phyloP scores from a whole-genome alignment of 2,329 filamentous ascomycete species.

The Ceratocystis albifundus region DNA sequence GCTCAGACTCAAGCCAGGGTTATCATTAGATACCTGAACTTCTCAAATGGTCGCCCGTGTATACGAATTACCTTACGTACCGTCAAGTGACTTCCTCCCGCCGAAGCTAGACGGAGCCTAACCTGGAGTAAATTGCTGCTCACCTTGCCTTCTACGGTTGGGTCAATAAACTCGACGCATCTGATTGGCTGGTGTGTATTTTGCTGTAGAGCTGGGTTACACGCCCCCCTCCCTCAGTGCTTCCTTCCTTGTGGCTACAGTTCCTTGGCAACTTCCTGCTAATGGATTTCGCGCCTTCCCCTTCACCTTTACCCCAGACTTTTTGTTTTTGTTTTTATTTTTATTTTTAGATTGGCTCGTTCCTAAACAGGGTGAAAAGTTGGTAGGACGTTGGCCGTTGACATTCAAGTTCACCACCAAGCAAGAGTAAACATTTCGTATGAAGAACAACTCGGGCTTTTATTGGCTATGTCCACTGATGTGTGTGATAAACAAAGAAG shows the following conservation, averaged over 20 bases:
- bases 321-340: no score
- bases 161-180: neutral
- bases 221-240: conserved; percentile 3
- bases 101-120: neutral
- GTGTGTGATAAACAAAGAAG: neutral
- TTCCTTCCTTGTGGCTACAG: conserved; percentile 16
- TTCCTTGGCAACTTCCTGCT: conserved; percentile 9
- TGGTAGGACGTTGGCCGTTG: conserved; percentile 1
- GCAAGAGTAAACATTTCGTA: neutral
- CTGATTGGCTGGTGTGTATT: neutral
- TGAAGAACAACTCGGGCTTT: neutral
- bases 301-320: conserved; percentile 4
- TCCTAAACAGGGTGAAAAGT: neutral
- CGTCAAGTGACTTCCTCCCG: conserved; percentile 3
- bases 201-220: neutral
- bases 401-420: neutral
- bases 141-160: neutral
- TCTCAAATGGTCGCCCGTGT: neutral
- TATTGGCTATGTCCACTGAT: neutral
- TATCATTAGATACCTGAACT: neutral
- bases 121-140: neutral
- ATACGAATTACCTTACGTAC: neutral
- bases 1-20: neutral
- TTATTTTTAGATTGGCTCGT: neutral
- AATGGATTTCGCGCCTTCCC: conserved; percentile 4